Percentiles rank a stretch among this genome's conserved stretches.
phyloP scores from a whole-genome alignment of 305 asterid species.

The Fraxinus dipetala region DNA sequence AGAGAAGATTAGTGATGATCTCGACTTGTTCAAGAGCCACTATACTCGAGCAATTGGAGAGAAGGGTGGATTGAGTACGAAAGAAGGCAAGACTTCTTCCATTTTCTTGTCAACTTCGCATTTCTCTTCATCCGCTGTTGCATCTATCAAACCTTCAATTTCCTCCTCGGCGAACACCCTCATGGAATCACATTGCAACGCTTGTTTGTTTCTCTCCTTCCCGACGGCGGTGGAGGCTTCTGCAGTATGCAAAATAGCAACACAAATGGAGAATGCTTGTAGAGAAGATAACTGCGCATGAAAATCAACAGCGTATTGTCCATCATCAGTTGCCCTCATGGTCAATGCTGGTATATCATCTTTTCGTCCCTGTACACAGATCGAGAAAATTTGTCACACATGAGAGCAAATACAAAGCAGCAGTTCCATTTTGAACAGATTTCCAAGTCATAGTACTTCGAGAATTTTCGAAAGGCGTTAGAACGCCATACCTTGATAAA shows the following conservation, averaged over 20 bases:
- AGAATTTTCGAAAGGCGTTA: background rate
- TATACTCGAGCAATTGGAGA: slow-evolving; percentile 87
- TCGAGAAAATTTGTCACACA: background rate
- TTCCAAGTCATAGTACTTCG: background rate
- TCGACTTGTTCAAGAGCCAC: background rate
- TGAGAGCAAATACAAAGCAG: background rate
- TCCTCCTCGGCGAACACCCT: slow-evolving; percentile 65
- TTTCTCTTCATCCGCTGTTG: slow-evolving; percentile 54
- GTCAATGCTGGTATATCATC: slow-evolving; percentile 53
- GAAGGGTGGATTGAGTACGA: slow-evolving; percentile 73
- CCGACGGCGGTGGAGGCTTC: slow-evolving; percentile 51
- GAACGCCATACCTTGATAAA: background rate
- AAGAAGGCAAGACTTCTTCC: slow-evolving; percentile 58
- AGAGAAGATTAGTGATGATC: background rate
- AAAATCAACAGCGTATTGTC: slow-evolving; percentile 67
- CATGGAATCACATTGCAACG: slow-evolving; percentile 51
- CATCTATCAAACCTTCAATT: slow-evolving; percentile 49
- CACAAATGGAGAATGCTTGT: slow-evolving; percentile 87
- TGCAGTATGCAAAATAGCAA: slow-evolving; percentile 64
- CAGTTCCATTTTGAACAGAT: background rate
- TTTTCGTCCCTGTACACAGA: slow-evolving; percentile 60
- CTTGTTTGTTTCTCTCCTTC: slow-evolving; percentile 42
- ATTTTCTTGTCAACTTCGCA: slow-evolving; percentile 38
- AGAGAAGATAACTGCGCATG: slow-evolving; percentile 76
- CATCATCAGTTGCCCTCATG: slow-evolving; percentile 55